phyloP scores from a whole-genome alignment of 352 stramenopile species.

The Globisporangium polare region DNA sequence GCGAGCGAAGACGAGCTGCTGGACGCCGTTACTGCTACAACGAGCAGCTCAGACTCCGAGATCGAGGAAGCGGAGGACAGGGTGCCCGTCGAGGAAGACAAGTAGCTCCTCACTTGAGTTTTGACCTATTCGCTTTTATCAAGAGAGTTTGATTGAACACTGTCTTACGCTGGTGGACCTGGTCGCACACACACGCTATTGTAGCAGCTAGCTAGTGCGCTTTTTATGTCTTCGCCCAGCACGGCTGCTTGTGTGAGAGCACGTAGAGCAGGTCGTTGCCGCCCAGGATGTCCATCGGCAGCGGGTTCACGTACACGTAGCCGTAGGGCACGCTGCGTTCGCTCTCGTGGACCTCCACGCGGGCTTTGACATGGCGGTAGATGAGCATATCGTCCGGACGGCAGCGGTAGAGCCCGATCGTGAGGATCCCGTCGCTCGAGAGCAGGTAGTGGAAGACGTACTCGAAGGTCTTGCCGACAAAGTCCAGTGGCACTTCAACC shows the following conservation, averaged over 20 bases:
- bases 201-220: too few relatives aligned
- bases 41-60: neutral
- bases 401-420: constrained; percentile 75
- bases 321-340: constrained; percentile 74
- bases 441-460: constrained; percentile 83
- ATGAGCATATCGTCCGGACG: constrained; percentile 40
- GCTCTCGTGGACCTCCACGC: constrained; percentile 55
- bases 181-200: too few relatives aligned
- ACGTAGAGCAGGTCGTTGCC: constrained; percentile 85
- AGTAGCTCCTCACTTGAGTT: neutral
- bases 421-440: constrained; percentile 75
- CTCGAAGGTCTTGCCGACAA: constrained; percentile 77
- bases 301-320: constrained; percentile 83
- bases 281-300: constrained; percentile 66
- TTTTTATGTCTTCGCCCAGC: too few relatives aligned
- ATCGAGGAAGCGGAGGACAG: neutral
- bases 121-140: neutral
- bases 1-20: constrained; percentile 8
- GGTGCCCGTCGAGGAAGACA: constrained; percentile 10
- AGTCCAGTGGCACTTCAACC: constrained; percentile 77
- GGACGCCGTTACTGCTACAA: neutral
- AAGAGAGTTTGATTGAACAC: neutral
- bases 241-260: constrained; percentile 76
- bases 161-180: too few relatives aligned
- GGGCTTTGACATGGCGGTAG: constrained; percentile 18